Conservation (phyloP, 768 basidiomycete species). For the Paxillus involutus region DNA sequence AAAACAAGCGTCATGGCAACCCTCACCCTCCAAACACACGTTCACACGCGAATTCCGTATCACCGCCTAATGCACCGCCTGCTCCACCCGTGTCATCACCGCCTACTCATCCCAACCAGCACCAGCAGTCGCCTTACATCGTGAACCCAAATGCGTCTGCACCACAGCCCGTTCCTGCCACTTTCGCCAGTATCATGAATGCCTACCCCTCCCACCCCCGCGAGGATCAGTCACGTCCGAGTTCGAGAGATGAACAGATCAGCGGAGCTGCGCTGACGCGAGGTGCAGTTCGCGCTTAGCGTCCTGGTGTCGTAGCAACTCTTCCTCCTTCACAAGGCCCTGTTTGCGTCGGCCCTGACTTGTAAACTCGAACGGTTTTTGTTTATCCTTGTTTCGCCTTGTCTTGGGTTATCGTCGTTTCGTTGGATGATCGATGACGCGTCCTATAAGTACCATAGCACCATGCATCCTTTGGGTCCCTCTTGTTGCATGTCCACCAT, state of each 20-base stretch:
- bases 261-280: conserved; percentile 15
- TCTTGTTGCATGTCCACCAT: not conserved
- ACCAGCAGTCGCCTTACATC: conserved; percentile 22
- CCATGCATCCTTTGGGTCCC: not conserved
- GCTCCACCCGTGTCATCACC: conserved; percentile 17
- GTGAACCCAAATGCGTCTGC: conserved; percentile 9
- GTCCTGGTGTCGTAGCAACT: not conserved
- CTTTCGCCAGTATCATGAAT: conserved; percentile 71
- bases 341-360: no score
- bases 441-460: not conserved
- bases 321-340: not conserved
- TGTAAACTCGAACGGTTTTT: not conserved
- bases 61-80: conserved; percentile 24
- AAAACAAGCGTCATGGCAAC: conserved; percentile 16
- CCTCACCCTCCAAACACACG: conserved; percentile 12
- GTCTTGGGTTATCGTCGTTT: not conserved
- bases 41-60: conserved; percentile 14
- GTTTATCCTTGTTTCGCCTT: not conserved
- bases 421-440: not conserved
- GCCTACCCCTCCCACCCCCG: conserved; percentile 50
- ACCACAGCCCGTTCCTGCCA: conserved; percentile 42
- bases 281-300: conserved; percentile 13
- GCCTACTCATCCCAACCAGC: conserved; percentile 18
- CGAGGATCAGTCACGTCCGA: conserved; percentile 27
- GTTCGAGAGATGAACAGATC: conserved; percentile 24